These are phyloP conservation scores for Fusarium annulatum DNA, from an alignment of 2,329 filamentous ascomycete species.

Conservation along the genomic window DNA sequence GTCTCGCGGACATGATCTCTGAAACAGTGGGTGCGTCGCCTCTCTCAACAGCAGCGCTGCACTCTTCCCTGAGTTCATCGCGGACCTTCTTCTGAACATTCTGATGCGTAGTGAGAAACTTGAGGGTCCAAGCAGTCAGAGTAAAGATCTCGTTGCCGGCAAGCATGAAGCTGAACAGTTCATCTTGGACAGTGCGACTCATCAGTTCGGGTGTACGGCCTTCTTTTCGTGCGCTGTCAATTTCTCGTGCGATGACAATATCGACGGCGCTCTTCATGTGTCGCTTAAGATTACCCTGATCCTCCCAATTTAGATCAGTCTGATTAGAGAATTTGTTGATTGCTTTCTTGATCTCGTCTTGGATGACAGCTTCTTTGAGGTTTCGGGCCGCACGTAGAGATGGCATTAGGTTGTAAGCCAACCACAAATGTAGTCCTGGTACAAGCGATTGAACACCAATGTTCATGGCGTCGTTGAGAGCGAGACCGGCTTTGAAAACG, in stretches of 20 bases:
- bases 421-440: not conserved
- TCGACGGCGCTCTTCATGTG: not conserved
- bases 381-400: not conserved
- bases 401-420: not conserved
- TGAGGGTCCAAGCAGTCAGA: not conserved
- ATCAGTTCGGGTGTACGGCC: fast-evolving
- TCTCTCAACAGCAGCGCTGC: not conserved
- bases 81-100: not conserved
- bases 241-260: not conserved
- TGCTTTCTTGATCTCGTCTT: not conserved
- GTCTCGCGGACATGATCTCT: not conserved
- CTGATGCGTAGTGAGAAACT: not conserved
- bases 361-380: not conserved
- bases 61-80: not conserved
- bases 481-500: not conserved
- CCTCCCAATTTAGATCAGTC: not conserved
- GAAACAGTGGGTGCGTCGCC: not conserved
- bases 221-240: not conserved
- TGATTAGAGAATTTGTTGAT: not conserved
- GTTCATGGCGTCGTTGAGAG: not conserved
- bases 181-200: not conserved
- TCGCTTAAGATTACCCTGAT: not conserved
- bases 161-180: not conserved
- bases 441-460: not conserved
- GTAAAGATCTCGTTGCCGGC: not conserved